Evolutionary conservation across 202 grass and related monocot species (phyloP).

Genomic region (Elaeis oleifera): DNA sequence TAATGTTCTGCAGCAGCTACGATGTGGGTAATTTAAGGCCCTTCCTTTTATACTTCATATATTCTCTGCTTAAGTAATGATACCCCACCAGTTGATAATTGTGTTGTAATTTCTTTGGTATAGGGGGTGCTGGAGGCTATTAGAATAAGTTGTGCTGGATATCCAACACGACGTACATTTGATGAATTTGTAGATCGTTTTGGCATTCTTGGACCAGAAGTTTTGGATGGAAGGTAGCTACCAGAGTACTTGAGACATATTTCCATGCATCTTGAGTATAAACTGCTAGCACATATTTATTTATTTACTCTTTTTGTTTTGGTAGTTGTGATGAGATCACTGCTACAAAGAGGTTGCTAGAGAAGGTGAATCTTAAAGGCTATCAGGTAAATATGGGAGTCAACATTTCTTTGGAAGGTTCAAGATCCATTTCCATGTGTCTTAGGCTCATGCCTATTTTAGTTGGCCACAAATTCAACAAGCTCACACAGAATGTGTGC

Average conservation of each 20-base stretch:
- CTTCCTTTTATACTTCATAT: slow-evolving; percentile 22
- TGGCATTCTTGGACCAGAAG: slow-evolving; percentile 67
- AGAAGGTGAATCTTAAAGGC: slow-evolving; percentile 67
- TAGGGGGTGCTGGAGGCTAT: slow-evolving; percentile 97
- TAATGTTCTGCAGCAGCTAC: slow-evolving; percentile 89
- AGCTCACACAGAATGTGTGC: too few relatives aligned
- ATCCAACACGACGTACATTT: slow-evolving; percentile 84
- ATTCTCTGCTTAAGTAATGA: not conserved
- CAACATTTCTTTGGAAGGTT: not conserved
- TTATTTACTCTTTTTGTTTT: slow-evolving; percentile 5
- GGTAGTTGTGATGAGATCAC: slow-evolving; percentile 59
- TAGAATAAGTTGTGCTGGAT: slow-evolving; percentile 91
- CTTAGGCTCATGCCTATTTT: too few relatives aligned
- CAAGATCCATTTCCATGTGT: too few relatives aligned
- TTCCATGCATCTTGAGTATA: not conserved
- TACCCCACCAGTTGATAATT: too few relatives aligned
- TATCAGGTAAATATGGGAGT: slow-evolving; percentile 60
- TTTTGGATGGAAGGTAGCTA: slow-evolving; percentile 60
- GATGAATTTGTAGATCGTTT: slow-evolving; percentile 93
- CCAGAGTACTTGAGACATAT: slow-evolving; percentile 17
- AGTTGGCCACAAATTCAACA: too few relatives aligned
- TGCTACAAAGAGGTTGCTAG: slow-evolving; percentile 65
- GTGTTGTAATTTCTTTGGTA: slow-evolving; percentile 5
- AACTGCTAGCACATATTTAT: slow-evolving; percentile 12
- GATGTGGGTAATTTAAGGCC: slow-evolving; percentile 56